Percentiles rank a stretch among this genome's conserved stretches.
Evolutionary conservation across 129 eudicot genomes (phyloP).

Genomic region (Helichrysum umbraculigerum): DNA sequence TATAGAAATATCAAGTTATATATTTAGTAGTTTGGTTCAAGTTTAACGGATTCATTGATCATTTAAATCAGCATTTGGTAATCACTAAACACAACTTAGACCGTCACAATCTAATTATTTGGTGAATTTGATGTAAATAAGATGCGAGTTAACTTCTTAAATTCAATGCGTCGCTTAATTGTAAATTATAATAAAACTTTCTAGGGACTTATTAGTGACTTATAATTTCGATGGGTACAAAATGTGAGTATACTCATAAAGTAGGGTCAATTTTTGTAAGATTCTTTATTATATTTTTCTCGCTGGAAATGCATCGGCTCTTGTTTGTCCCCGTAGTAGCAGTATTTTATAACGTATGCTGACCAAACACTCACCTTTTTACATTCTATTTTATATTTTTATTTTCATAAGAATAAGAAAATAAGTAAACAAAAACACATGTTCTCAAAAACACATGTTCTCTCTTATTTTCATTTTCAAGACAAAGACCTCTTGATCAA

Average conservation of each 20-base stretch:
- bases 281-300: slow-evolving; percentile 21
- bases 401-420: neutral
- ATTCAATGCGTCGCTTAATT: no score
- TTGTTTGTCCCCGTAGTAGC: slow-evolving; percentile 1
- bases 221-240: slow-evolving; percentile 1
- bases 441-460: neutral
- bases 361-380: slow-evolving; percentile 26
- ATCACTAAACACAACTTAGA: neutral
- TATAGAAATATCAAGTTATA: no score
- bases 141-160: neutral
- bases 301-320: slow-evolving; percentile 43
- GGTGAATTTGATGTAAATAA: no score
- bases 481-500: neutral
- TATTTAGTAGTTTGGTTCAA: no score
- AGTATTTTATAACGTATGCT: slow-evolving; percentile 17
- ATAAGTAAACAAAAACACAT: neutral
- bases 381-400: neutral
- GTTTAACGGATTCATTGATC: no score
- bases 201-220: neutral
- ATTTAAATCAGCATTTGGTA: neutral
- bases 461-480: slow-evolving; percentile 5
- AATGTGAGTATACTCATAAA: neutral
- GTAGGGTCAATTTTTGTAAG: slow-evolving; percentile 13
- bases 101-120: neutral
- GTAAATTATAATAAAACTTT: no score